These are phyloP conservation scores for Penicillium paxilli DNA, from an alignment of 495 filamentous ascomycete species.

Conservation along the genomic window DNA sequence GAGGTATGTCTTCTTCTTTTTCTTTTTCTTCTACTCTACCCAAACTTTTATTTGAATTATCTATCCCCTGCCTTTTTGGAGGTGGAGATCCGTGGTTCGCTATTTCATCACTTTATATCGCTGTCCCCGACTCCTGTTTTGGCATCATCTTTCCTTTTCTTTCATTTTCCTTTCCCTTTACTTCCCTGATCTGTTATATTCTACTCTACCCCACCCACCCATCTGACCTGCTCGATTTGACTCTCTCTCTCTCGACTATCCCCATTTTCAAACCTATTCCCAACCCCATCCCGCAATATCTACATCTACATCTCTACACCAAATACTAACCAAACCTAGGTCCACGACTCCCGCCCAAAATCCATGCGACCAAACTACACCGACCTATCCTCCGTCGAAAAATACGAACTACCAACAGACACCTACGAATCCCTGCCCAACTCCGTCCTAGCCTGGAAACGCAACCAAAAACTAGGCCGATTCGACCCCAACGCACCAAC, in stretches of 20 bases:
- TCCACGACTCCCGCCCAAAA: conserved; percentile 75
- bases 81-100: too few species aligned
- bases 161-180: conserved; percentile 1
- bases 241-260: too few species aligned
- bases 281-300: too few species aligned
- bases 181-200: not conserved
- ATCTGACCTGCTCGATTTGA: too few species aligned
- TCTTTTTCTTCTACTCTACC: not conserved
- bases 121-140: too few species aligned
- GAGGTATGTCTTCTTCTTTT: conserved; percentile 35
- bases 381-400: conserved; percentile 76
- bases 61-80: too few species aligned
- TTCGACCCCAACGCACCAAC: conserved; percentile 84
- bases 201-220: too few species aligned
- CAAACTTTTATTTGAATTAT: too few species aligned
- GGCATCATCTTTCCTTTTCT: not conserved
- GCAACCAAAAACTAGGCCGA: conserved; percentile 83
- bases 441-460: conserved; percentile 93
- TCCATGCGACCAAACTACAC: conserved; percentile 71
- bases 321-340: conserved; percentile 57
- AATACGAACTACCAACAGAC: conserved; percentile 77
- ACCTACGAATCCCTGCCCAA: conserved; percentile 82
- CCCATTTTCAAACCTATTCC: too few species aligned
- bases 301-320: too few species aligned
- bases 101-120: too few species aligned